Evolutionary conservation across 768 basidiomycete genomes (phyloP).

Genomic region (Roridomyces roridus): DNA sequence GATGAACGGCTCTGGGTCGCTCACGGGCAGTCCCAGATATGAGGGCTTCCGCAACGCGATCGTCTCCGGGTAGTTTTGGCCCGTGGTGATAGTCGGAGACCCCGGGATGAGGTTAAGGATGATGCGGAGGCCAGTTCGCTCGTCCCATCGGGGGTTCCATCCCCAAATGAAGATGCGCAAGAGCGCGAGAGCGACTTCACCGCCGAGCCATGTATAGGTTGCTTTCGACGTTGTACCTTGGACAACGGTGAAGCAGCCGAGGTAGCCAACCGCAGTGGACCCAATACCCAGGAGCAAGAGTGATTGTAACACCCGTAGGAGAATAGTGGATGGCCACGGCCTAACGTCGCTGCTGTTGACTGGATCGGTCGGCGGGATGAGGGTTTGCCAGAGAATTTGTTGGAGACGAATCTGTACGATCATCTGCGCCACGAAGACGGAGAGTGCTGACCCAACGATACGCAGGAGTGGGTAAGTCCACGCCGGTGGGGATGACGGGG

Average conservation of each 20-base stretch:
- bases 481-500: background rate
- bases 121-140: background rate
- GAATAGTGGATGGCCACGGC: no score
- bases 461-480: conserved; percentile 5
- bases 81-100: background rate
- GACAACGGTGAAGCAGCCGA: conserved; percentile 14
- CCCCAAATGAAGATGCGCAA: conserved; percentile 1
- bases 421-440: background rate
- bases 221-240: background rate
- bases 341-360: no score
- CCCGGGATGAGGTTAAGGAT: background rate
- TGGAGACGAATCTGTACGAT: conserved; percentile 1
- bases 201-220: conserved; percentile 12
- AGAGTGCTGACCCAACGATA: background rate
- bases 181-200: conserved; percentile 5
- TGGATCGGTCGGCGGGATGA: no score
- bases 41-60: no score
- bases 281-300: background rate
- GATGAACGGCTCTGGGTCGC: background rate
- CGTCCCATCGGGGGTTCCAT: conserved; percentile 1
- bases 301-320: no score
- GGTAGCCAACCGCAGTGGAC: conserved; percentile 1
- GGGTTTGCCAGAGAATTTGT: background rate
- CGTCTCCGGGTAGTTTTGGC: background rate
- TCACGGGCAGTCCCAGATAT: no score